Evolutionary conservation across 2,329 filamentous ascomycete species (phyloP).

Genomic region (Alternaria metachromatica): DNA sequence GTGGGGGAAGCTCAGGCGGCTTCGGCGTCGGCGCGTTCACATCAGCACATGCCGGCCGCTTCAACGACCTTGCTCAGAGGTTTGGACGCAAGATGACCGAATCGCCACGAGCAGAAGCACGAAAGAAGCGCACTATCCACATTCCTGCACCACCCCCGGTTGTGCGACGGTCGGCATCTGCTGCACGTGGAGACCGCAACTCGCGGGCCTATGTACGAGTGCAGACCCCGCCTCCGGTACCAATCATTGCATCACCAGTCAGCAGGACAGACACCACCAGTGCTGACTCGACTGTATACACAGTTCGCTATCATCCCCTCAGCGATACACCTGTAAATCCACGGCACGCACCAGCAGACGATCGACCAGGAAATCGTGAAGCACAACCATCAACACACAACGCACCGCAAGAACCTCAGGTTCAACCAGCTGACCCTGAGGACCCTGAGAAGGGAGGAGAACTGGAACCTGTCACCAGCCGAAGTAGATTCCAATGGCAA

Average conservation of each 20-base stretch:
- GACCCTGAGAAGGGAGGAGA: constrained; percentile 43
- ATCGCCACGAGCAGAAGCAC: constrained; percentile 34
- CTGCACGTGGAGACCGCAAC: constrained; percentile 28
- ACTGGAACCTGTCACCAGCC: constrained; percentile 15
- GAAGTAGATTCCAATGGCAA: constrained; percentile 55
- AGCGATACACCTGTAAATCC: constrained; percentile 47
- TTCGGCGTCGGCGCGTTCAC: constrained; percentile 33
- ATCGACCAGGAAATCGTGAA: constrained; percentile 14
- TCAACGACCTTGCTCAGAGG: constrained; percentile 38
- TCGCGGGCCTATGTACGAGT: constrained; percentile 41
- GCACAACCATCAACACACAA: constrained; percentile 7
- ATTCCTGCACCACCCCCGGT: constrained; percentile 42
- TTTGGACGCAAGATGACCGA: constrained; percentile 38
- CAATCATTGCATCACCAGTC: constrained; percentile 60
- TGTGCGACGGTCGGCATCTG: constrained; percentile 36
- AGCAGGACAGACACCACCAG: constrained; percentile 68
- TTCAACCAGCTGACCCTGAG: constrained; percentile 21
- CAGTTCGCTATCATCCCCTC: constrained; percentile 66
- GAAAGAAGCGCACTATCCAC: constrained; percentile 42
- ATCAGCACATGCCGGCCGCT: constrained; percentile 31
- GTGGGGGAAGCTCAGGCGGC: constrained; percentile 26
- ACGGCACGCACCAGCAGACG: constrained; percentile 23
- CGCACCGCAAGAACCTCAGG: constrained; percentile 3
- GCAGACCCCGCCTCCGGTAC: constrained; percentile 50
- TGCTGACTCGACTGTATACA: constrained; percentile 69